Conservation (phyloP, 1,284 basidiomycete genomes). For the Lentinula novae-zelandiae region DNA sequence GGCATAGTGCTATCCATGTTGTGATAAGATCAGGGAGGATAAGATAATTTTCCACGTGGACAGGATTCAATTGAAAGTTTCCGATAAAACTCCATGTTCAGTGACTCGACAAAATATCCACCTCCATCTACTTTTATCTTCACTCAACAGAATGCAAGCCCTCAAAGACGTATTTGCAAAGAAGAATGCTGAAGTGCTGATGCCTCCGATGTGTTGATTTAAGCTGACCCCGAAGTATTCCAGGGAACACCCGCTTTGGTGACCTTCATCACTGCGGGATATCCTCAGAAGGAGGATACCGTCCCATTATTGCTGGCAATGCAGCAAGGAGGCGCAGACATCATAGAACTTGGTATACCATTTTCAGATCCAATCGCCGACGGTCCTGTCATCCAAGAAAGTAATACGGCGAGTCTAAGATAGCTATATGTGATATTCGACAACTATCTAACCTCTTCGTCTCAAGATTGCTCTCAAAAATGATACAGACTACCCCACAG, state of each 20-base stretch:
- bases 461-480: conserved; percentile 78
- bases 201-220: not conserved
- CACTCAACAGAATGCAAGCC: conserved; percentile 58
- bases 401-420: conserved; percentile 73
- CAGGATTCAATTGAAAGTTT: conserved; percentile 1
- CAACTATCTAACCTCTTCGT: not conserved
- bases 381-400: conserved; percentile 87
- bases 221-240: not conserved
- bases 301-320: conserved; percentile 88
- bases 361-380: conserved; percentile 98
- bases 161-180: conserved; percentile 71
- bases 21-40: not conserved
- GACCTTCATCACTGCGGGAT: conserved; percentile 92
- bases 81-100: conserved; percentile 3
- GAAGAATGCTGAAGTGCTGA: conserved; percentile 62
- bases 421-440: not conserved
- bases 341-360: conserved; percentile 95
- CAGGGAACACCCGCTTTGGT: conserved; percentile 75
- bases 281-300: conserved; percentile 75
- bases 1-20: not conserved
- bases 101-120: conserved; percentile 13
- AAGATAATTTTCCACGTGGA: conserved; percentile 6
- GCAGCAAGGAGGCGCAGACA: conserved; percentile 90
- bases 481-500: conserved; percentile 71
- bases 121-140: not conserved